Base-by-base conservation (phyloP, 2,329 filamentous ascomycete species). In the Phialemoniopsis sp. region DNA sequence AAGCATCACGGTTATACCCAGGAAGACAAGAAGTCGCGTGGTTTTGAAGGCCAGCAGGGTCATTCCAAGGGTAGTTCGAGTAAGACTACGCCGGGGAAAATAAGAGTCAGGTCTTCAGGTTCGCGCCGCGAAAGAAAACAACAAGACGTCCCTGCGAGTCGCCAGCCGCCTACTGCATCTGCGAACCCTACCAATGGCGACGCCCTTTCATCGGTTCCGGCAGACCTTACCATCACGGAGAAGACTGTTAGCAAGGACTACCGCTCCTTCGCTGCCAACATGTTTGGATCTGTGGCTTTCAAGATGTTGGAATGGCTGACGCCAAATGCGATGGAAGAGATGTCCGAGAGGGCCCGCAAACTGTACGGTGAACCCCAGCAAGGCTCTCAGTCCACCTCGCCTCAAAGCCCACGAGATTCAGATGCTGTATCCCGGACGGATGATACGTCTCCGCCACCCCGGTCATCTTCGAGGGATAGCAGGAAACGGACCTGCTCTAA, bases 261-360 rank as follows among this genome's bases (percentile, higher is more conserved):
- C 47, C 66, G 77, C 6, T 80, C 77, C 0, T 79, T 81, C 51
- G 72, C 77, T 8, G 76, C 76, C 7, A 81, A 81, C 46, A 63
- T 83, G 8, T 84, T 85, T 49, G 78, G 73, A 7, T 82, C 80
- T 1, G 75, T 76, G 10, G 74, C 82, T 10, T 80, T 85, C 57
- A 83, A 80, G 51, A 85, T 85, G 78, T 52, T 85, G 4, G 81
- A 85, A 54, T 85, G 80, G 80, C 61, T 85, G n/a, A 80, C 79
- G 2, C 79, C 79, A 1, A 68, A 68, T 39, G 72, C 68, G n/a
- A 54, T 80, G 4, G 67, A 70, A 15, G 62, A 66, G 9, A 69
- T 80, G 59, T 63, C 66, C 1, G 52, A 64, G 13, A 67, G 63
- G 37, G 56, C 64, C 12, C 54, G 56, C 17, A 50, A 46, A 13